phyloP scores from a whole-genome alignment of 1,284 basidiomycete species.

The Prillingera fragicola region DNA sequence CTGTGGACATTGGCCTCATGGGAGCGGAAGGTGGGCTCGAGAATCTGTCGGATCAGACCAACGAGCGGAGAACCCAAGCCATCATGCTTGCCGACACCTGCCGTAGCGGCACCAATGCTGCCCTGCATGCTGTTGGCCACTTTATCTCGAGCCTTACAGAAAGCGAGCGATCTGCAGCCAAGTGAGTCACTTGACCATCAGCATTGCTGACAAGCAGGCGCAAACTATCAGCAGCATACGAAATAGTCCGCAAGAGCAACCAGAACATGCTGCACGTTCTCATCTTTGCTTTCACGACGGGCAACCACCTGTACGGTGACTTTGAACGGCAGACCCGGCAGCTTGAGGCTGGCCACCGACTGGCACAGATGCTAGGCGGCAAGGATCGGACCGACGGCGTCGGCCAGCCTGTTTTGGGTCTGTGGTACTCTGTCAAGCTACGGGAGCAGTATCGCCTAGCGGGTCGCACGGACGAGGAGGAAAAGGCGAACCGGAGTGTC shows the following conservation, averaged over 20 bases:
- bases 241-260: conserved; percentile 23
- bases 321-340: conserved; percentile 28
- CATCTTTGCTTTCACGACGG: conserved; percentile 43
- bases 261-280: conserved; percentile 31
- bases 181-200: conserved; percentile 27
- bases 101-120: conserved; percentile 27
- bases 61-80: no score
- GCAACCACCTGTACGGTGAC: conserved; percentile 31
- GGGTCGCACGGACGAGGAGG: conserved; percentile 14
- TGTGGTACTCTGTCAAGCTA: conserved; percentile 37
- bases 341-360: conserved; percentile 33
- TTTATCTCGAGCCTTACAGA: conserved; percentile 35
- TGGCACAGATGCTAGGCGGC: conserved; percentile 33
- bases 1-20: conserved; percentile 30
- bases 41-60: conserved; percentile 5
- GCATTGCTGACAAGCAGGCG: conserved; percentile 21
- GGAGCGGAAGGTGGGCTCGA: conserved; percentile 19
- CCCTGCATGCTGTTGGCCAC: conserved; percentile 26
- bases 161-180: conserved; percentile 28
- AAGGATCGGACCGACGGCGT: conserved; percentile 32
- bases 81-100: conserved; percentile 29
- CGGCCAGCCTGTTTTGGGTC: conserved; percentile 32
- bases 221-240: conserved; percentile 31
- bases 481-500: conserved; percentile 8
- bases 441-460: conserved; percentile 28